Conservation (phyloP, 352 stramenopile species). For the Pythium phragmiticola region DNA sequence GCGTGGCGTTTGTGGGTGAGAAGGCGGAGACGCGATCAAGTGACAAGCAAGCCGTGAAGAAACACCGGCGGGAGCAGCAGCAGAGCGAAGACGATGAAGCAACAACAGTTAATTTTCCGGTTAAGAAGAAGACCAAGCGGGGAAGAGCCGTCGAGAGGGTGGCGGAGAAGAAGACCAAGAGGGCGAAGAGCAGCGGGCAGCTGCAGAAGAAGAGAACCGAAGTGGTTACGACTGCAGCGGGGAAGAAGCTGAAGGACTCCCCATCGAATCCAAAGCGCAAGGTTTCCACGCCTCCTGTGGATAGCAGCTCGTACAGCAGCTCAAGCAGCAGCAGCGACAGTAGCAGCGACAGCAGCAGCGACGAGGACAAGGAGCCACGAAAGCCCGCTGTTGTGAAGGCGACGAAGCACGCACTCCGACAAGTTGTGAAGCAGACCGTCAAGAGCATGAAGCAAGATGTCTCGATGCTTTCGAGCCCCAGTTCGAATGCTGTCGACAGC, state of each 20-base stretch:
- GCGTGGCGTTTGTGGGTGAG: slow-evolving; percentile 21
- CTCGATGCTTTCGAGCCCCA: neutral
- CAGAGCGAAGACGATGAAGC: neutral
- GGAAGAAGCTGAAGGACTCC: neutral
- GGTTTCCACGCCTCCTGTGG: neutral
- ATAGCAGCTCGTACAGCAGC: slow-evolving; percentile 13
- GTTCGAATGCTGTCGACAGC: slow-evolving; percentile 4
- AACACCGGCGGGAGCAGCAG: neutral
- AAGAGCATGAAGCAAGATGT: slow-evolving; percentile 17
- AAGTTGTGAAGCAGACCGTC: slow-evolving; percentile 16
- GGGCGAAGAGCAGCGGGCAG: neutral
- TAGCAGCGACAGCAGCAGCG: slow-evolving; percentile 17
- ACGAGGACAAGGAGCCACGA: neutral
- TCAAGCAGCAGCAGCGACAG: slow-evolving; percentile 17
- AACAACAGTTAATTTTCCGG: neutral
- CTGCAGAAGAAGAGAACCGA: neutral
- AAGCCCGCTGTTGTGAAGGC: slow-evolving; percentile 3
- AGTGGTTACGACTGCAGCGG: neutral
- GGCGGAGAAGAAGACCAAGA: slow-evolving; percentile 3
- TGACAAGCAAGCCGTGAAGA: neutral
- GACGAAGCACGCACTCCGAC: slow-evolving; percentile 17
- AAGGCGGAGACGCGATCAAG: neutral
- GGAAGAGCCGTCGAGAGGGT: neutral
- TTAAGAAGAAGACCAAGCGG: slow-evolving; percentile 7
- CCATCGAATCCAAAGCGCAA: neutral